A percentile compares a stretch with the other conserved stretches of the same genome.
phyloP scores from a whole-genome alignment of 1,139 yeast species.

The Yamadazyma mexicana region DNA sequence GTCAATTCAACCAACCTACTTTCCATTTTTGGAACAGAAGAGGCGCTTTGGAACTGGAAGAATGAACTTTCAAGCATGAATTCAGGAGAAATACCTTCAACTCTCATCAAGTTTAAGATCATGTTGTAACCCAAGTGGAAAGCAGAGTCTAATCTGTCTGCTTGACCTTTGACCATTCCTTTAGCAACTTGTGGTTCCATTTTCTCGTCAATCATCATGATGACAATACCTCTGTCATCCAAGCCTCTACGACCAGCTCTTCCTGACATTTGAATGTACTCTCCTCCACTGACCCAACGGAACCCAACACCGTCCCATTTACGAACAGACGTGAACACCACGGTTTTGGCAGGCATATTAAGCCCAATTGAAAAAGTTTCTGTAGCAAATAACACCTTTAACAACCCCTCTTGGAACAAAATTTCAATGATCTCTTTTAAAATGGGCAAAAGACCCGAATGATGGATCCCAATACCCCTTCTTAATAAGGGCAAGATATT shows the following conservation, averaged over 20 bases:
- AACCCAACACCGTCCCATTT: constrained; percentile 98
- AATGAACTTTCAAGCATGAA: constrained; percentile 94
- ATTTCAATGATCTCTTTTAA: constrained; percentile 96
- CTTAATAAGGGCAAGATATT: constrained; percentile 83
- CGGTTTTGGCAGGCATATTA: constrained; percentile 98
- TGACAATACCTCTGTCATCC: constrained; percentile 98
- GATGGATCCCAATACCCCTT: constrained; percentile 98
- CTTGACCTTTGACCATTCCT: constrained; percentile 99
- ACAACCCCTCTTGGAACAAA: constrained; percentile 91
- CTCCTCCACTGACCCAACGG: constrained; percentile 99
- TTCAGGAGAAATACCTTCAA: constrained; percentile 97
- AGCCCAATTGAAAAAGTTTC: constrained; percentile 98
- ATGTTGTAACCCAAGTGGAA: constrained; percentile 96
- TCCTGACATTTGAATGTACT: constrained; percentile 98
- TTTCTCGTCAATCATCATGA: constrained; percentile 98
- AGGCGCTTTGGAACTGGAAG: constrained; percentile 91
- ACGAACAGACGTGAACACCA: constrained; percentile 94
- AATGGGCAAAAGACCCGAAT: constrained; percentile 93
- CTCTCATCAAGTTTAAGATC: constrained; percentile 94
- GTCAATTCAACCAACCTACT: constrained; percentile 56
- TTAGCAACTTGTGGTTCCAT: constrained; percentile 99
- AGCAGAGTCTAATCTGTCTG: constrained; percentile 93
- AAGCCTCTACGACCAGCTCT: constrained; percentile 99
- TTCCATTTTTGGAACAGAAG: constrained; percentile 85
- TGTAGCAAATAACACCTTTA: constrained; percentile 94